Base-by-base conservation (phyloP, 257 asterid species). In the Penstemon barbatus region DNA sequence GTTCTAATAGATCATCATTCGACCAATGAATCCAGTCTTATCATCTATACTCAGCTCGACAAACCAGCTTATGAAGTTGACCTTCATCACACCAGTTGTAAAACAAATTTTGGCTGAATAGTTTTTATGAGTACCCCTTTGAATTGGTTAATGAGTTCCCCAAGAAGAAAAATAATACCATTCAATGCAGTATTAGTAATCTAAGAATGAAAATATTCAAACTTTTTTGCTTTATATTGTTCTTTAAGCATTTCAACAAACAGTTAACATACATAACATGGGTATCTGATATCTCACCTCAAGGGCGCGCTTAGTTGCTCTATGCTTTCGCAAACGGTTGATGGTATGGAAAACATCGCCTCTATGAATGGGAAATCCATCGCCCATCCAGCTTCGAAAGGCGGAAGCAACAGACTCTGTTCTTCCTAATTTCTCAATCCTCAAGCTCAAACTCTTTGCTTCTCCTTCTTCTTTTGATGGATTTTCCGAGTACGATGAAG, bases 301-400 rank as follows among this genome's bases (percentile, higher is more conserved):
- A 5, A 92, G 83, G 25, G 95, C 98, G 0, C 96, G 84, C 61
- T 79, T 90, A 45, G 75, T 78, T 63, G 89, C 71, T 51, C 85
- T 82, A 70, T 81, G 81, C 79, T 86, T 80, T 48, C 98, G 90
- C 74, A 92, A 75, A 65, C 97, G 96, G 75, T 85, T 86, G 78
- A 92, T 80, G 2, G 82, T 37, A 39, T 90, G 96, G 68, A 88
- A 89, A 68, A 90, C 78, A 5, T 92, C 88, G 71, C 93, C 91
- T 62, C 90, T 83, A 64, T 81, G 91, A 73, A 92, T 64, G 59
- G 98, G 95, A 12, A 86, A 71, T 40, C 98, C 98, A 77, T 92
- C 91, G 61, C 97, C 94, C 98, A 90, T 92, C 98, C 97, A 92
- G 76, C 90, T 68, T 73, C 76, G 96, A 77, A 92, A 92, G 61